These are phyloP conservation scores for Graphilbum fragrans DNA, from an alignment of 2,329 filamentous ascomycete species.

Conservation along the genomic window DNA sequence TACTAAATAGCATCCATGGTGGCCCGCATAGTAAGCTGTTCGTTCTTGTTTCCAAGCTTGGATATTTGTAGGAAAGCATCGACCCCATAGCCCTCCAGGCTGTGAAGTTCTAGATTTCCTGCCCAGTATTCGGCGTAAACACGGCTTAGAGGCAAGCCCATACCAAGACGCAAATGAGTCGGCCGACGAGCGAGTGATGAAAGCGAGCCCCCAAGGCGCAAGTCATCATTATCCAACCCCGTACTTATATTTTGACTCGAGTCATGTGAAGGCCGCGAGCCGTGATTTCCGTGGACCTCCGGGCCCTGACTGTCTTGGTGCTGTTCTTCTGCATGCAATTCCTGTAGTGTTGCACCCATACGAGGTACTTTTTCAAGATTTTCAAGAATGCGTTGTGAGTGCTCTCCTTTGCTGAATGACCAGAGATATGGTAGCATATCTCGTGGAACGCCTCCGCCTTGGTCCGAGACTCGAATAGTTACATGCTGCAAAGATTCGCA, in stretches of 20 bases:
- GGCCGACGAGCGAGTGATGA: constrained; percentile 70
- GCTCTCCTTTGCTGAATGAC: constrained; percentile 92
- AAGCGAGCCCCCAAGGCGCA: constrained; percentile 45
- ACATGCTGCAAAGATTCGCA: constrained; percentile 92
- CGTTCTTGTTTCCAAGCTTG: constrained; percentile 94
- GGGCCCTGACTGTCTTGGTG: constrained; percentile 9
- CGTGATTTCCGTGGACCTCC: too few relatives aligned
- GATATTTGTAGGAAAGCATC: constrained; percentile 95
- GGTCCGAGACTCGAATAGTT: constrained; percentile 91
- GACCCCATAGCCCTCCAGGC: constrained; percentile 86
- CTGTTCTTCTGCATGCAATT: constrained; percentile 45
- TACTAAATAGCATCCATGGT: constrained; percentile 61
- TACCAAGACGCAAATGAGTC: constrained; percentile 77
- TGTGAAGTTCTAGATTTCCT: constrained; percentile 80
- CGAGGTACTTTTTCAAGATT: constrained; percentile 81
- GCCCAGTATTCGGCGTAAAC: constrained; percentile 99
- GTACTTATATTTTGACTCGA: too few relatives aligned
- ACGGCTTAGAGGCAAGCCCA: constrained; percentile 84
- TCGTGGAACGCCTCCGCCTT: constrained; percentile 79
- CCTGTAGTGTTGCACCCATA: constrained; percentile 88
- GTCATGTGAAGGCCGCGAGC: too few relatives aligned
- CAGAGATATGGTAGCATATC: constrained; percentile 83
- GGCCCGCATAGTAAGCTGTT: constrained; percentile 71
- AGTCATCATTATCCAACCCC: constrained; percentile 1
- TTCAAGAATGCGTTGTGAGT: constrained; percentile 62